These are phyloP conservation scores for Diutina siamensis DNA, from an alignment of 1,139 yeast genomes.

Conservation along the genomic window DNA sequence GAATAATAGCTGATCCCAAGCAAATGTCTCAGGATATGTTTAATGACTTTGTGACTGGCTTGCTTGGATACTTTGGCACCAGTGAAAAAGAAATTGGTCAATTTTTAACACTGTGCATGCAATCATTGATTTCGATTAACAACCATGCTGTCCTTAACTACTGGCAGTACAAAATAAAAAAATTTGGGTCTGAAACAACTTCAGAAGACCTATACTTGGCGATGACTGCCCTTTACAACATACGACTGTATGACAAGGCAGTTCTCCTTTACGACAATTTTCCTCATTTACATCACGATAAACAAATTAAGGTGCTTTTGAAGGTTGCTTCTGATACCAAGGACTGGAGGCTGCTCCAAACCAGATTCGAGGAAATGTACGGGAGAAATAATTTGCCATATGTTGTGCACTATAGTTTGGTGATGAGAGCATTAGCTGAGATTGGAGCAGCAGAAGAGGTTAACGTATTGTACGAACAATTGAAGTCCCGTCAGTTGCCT, in stretches of 20 bases:
- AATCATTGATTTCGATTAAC: neutral
- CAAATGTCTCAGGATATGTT: neutral
- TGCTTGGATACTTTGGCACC: neutral
- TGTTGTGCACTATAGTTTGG: conserved; percentile 47
- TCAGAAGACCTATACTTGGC: conserved; percentile 7
- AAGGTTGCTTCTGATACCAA: conserved; percentile 38
- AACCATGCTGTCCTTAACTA: neutral
- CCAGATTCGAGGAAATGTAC: conserved; percentile 51
- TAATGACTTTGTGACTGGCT: neutral
- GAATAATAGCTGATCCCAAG: neutral
- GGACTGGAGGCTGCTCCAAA: conserved; percentile 50
- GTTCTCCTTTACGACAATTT: conserved; percentile 7
- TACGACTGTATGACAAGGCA: conserved; percentile 7
- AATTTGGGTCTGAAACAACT: neutral
- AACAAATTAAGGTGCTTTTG: conserved; percentile 34
- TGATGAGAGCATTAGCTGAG: conserved; percentile 51
- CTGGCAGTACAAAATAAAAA: neutral
- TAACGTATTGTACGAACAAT: conserved; percentile 38
- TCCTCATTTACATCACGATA: conserved; percentile 15
- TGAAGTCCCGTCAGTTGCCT: conserved; percentile 30
- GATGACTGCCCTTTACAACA: conserved; percentile 9
- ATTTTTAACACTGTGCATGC: neutral
- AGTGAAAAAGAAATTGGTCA: neutral
- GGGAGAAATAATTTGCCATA: conserved; percentile 47
- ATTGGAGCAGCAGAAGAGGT: conserved; percentile 47